phyloP scores from a whole-genome alignment of 2,329 filamentous ascomycete genomes.

The Amauroascus verrucosus region DNA sequence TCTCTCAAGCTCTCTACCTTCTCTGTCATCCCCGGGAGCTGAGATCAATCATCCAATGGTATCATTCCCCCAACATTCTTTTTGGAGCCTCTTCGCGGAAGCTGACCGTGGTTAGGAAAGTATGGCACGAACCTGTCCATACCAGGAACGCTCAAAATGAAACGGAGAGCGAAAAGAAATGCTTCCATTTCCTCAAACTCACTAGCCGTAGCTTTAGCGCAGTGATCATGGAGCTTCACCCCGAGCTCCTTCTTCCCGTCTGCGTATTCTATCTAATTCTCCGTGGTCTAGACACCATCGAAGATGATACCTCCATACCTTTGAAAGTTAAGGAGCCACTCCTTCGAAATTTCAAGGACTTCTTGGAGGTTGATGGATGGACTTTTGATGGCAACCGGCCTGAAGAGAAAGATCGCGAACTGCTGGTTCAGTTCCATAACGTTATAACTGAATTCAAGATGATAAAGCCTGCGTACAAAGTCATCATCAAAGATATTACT shows the following conservation, averaged over 20 bases:
- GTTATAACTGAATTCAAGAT: conserved; percentile 79
- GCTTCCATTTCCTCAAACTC: conserved; percentile 74
- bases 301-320: conserved; percentile 93
- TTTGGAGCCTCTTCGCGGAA: background rate
- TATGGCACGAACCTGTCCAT: conserved; percentile 94
- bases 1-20: conserved; percentile 55
- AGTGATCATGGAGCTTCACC: conserved; percentile 92
- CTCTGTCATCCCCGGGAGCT: conserved; percentile 66
- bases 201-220: conserved; percentile 89
- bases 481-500: conserved; percentile 86
- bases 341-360: conserved; percentile 68
- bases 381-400: conserved; percentile 75
- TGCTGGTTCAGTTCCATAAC: conserved; percentile 84
- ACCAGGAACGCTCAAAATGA: conserved; percentile 68
- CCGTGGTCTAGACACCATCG: conserved; percentile 91
- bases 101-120: conserved; percentile 53
- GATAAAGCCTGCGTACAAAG: conserved; percentile 72
- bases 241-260: conserved; percentile 81
- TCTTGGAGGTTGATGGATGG: conserved; percentile 78
- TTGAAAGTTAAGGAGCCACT: conserved; percentile 74
- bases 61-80: conserved; percentile 18
- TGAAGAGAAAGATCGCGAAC: conserved; percentile 85
- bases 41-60: conserved; percentile 84
- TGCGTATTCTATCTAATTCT: conserved; percentile 87
- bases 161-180: conserved; percentile 60